Conservation (phyloP, 139 green algal genomes). For the Zygnema cylindricum region DNA sequence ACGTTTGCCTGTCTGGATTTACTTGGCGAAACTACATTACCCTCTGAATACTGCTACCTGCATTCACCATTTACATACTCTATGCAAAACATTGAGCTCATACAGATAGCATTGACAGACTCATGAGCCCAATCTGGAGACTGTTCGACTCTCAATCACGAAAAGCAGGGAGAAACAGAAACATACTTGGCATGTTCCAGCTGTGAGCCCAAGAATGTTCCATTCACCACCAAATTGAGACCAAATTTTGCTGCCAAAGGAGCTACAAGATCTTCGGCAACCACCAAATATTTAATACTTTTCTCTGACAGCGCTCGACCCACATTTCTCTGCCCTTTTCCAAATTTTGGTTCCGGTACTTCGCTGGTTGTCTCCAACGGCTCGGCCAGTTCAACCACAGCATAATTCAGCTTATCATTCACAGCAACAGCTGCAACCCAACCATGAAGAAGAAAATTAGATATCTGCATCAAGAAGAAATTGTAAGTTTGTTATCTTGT, state of each 20-base stretch:
- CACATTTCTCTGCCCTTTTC: conserved; percentile 22
- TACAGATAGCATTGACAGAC: too few species aligned
- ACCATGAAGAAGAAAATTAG: too few species aligned
- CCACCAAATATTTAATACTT: conserved; percentile 44
- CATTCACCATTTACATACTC: too few species aligned
- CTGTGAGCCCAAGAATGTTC: conserved; percentile 71
- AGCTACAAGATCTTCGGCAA: conserved; percentile 81
- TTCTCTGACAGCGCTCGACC: conserved; percentile 2
- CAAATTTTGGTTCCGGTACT: conserved; percentile 33
- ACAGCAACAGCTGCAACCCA: conserved; percentile 83
- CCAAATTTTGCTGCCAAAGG: conserved; percentile 77
- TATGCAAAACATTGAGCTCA: too few species aligned
- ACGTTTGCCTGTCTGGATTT: too few species aligned
- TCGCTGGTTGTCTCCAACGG: not conserved
- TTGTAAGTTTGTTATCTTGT: too few species aligned
- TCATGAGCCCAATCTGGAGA: too few species aligned
- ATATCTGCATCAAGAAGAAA: too few species aligned
- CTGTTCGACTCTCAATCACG: too few species aligned
- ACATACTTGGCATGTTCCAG: conserved; percentile 69
- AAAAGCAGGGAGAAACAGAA: too few species aligned
- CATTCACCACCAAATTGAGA: conserved; percentile 64
- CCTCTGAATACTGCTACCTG: too few species aligned
- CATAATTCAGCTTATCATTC: conserved; percentile 90
- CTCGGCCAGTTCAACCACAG: conserved; percentile 69
- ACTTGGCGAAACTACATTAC: too few species aligned